A percentile compares a stretch with the other conserved stretches of the same genome.
These are phyloP conservation scores for Cryptosporidium parvum DNA, from an alignment of 169 alveolate genomes.

Conservation along the genomic window DNA sequence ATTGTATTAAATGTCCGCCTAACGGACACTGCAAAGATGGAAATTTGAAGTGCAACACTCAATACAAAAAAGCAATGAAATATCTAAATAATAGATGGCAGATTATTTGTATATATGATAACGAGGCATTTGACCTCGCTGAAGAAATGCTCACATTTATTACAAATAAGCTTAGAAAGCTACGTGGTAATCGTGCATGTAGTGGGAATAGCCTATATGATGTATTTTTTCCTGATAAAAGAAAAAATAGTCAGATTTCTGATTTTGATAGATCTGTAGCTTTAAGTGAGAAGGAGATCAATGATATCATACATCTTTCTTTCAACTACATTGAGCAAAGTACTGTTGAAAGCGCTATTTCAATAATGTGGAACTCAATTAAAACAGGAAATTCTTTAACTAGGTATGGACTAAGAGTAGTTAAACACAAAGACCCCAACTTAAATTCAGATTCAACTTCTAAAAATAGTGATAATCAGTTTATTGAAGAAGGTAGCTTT, in stretches of 20 bases:
- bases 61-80: slow-evolving; percentile 26
- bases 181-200: slow-evolving; percentile 22
- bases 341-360: slow-evolving; percentile 28
- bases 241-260: background rate
- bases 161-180: slow-evolving; percentile 32
- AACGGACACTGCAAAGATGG: slow-evolving; percentile 54
- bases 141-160: slow-evolving; percentile 57
- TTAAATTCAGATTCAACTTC: background rate
- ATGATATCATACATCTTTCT: slow-evolving; percentile 42
- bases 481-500: background rate
- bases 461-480: background rate
- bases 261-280: slow-evolving; percentile 4
- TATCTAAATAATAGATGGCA: slow-evolving; percentile 25
- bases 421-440: background rate
- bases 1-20: slow-evolving; percentile 25
- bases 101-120: slow-evolving; percentile 40
- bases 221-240: background rate
- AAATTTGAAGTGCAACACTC: slow-evolving; percentile 22
- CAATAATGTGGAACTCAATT: slow-evolving; percentile 66
- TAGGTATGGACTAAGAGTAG: slow-evolving; percentile 4
- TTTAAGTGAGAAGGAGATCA: slow-evolving; percentile 42
- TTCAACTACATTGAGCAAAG: slow-evolving; percentile 18
- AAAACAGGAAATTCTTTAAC: slow-evolving; percentile 30
- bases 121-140: slow-evolving; percentile 48
- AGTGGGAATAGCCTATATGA: slow-evolving; percentile 2